Conservation (phyloP, 2,329 filamentous ascomycete genomes). For the Lachnellula suecica region DNA sequence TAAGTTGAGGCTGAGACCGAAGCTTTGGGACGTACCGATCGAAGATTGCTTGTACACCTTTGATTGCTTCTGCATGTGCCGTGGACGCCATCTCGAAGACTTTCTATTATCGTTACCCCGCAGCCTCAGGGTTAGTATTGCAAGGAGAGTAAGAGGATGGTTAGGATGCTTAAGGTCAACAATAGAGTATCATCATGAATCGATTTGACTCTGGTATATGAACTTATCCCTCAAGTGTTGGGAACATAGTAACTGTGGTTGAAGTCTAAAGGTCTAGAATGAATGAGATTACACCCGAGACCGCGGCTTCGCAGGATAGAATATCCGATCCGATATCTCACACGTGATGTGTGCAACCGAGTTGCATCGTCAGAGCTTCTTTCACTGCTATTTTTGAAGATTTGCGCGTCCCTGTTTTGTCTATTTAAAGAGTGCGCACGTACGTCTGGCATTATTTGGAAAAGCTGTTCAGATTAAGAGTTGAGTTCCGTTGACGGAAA, state of each 20-base stretch:
- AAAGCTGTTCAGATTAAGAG: neutral
- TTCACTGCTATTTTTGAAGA: neutral
- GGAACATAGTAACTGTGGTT: neutral
- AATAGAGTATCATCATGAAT: neutral
- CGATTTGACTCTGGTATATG: neutral
- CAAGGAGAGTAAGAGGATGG: neutral
- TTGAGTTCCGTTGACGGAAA: neutral
- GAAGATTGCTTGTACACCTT: constrained; percentile 28
- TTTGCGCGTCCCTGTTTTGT: neutral
- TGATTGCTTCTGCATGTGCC: constrained; percentile 23
- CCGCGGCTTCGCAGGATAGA: neutral
- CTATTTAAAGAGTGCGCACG: neutral
- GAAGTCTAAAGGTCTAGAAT: neutral
- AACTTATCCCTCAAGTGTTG: neutral
- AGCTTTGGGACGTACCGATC: constrained; percentile 23
- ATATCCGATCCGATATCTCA: neutral
- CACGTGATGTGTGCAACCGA: neutral
- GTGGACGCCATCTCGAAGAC: constrained; percentile 5
- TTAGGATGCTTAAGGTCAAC: neutral
- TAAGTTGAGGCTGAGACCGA: neutral
- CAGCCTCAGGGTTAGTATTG: neutral
- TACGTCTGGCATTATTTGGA: too few species aligned
- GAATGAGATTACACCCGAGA: neutral
- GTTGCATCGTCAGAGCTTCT: neutral
- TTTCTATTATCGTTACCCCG: neutral